phyloP scores from a whole-genome alignment of 2,329 filamentous ascomycete genomes.

The Ceratocystis diversiconidia region DNA sequence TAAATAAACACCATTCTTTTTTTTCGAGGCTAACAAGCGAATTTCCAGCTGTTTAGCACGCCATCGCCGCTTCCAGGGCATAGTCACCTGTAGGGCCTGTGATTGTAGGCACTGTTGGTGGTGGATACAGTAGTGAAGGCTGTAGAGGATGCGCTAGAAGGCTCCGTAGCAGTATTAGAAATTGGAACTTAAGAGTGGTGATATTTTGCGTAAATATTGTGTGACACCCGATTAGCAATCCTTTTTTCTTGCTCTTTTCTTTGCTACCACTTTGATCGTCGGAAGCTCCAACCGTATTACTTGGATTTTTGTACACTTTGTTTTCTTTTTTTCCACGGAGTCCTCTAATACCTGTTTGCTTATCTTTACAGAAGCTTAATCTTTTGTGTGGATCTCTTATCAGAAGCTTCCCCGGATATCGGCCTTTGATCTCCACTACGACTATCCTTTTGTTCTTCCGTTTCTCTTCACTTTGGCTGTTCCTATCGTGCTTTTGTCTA shows the following conservation, averaged over 20 bases:
- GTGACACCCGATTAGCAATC: neutral
- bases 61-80: neutral
- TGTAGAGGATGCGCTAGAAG: neutral
- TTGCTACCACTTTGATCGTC: neutral
- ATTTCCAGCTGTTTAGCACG: neutral
- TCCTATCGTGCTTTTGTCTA: neutral
- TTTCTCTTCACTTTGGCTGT: neutral
- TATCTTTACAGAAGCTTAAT: neutral
- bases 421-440: neutral
- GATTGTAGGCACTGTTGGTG: too few species aligned
- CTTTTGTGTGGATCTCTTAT: neutral
- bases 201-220: neutral
- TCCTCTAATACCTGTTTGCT: neutral
- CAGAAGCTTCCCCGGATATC: conserved; percentile 5
- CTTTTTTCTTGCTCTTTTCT: neutral
- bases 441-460: neutral
- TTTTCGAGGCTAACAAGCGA: neutral
- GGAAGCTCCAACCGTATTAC: too few species aligned
- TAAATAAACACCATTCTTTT: too few species aligned
- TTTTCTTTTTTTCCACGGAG: neutral
- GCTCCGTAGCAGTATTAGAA: neutral
- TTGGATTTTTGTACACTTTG: neutral
- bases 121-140: neutral
- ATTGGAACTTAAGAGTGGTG: neutral
- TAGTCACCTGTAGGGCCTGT: neutral